phyloP scores from a whole-genome alignment of 1,284 basidiomycete genomes.

The Cryptococcus neoformans region DNA sequence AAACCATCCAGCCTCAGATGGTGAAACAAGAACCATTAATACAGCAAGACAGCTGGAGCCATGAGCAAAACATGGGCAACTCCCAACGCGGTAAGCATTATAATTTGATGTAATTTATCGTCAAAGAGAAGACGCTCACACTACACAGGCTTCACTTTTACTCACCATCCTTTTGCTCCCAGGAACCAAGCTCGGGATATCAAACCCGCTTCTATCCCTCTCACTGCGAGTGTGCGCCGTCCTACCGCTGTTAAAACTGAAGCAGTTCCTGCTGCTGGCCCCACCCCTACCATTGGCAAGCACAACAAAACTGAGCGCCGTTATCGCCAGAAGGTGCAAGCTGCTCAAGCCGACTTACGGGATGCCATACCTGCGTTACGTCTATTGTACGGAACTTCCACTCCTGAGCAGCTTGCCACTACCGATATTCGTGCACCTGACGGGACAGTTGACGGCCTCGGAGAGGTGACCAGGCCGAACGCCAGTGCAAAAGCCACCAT shows the following conservation, averaged over 20 bases:
- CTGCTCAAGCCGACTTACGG: conserved; percentile 47
- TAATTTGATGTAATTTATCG: too few species aligned
- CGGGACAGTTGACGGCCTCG: conserved; percentile 48
- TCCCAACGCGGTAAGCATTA: too few species aligned
- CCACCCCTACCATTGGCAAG: conserved; percentile 33
- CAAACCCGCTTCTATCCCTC: background rate
- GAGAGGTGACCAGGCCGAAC: conserved; percentile 46
- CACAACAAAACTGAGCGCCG: conserved; percentile 51
- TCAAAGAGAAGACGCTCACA: too few species aligned
- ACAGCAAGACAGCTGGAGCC: background rate
- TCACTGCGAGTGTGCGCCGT: background rate
- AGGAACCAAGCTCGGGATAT: background rate
- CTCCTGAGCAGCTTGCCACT: conserved; percentile 38
- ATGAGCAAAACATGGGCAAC: too few species aligned
- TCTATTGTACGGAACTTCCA: conserved; percentile 47
- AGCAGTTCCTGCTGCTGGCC: background rate
- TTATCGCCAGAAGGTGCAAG: conserved; percentile 50
- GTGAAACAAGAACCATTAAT: background rate
- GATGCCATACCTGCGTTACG: conserved; percentile 47
- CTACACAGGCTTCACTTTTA: too few species aligned
- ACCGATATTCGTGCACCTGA: conserved; percentile 42
- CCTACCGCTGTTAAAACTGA: background rate
- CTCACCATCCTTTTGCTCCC: background rate
- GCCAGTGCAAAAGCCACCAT: conserved; percentile 49
- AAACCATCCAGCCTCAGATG: conserved; percentile 9